Percentiles rank a stretch among this genome's conserved stretches.
Conservation (phyloP, 1,284 basidiomycete species). For the Cronartium ribicola region DNA sequence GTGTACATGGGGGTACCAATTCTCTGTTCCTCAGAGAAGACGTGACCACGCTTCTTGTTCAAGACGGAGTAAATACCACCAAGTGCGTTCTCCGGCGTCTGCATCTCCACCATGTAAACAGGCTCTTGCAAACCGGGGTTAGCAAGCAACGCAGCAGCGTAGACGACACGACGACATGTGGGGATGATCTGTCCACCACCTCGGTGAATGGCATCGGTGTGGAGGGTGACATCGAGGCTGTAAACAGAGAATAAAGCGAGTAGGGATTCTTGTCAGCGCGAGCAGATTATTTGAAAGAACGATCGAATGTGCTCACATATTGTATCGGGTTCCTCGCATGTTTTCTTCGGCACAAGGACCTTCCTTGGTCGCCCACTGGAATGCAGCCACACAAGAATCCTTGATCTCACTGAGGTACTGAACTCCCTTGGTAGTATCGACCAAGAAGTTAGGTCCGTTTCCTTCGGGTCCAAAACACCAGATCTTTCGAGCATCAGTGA, state of each 20-base stretch:
- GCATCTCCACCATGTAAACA: constrained; percentile 95
- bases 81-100: constrained; percentile 94
- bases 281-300: not conserved
- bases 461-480: constrained; percentile 99
- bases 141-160: constrained; percentile 90
- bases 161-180: constrained; percentile 89
- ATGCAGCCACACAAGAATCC: constrained; percentile 97
- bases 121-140: constrained; percentile 92
- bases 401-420: constrained; percentile 93
- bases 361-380: constrained; percentile 99
- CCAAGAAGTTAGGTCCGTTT: constrained; percentile 91
- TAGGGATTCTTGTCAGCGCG: not conserved
- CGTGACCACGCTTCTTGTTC: constrained; percentile 98
- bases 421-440: constrained; percentile 98
- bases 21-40: constrained; percentile 96
- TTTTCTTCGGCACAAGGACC: constrained; percentile 95
- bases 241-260: not conserved
- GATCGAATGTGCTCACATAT: constrained; percentile 90
- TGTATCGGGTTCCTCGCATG: constrained; percentile 97
- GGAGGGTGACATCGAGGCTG: constrained; percentile 56
- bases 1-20: constrained; percentile 99
- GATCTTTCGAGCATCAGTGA: constrained; percentile 98
- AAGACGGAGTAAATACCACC: constrained; percentile 92
- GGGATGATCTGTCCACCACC: constrained; percentile 99
- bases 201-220: constrained; percentile 98